Base-by-base conservation (phyloP, 805 yeast species). In the Barnettozyma californica region DNA sequence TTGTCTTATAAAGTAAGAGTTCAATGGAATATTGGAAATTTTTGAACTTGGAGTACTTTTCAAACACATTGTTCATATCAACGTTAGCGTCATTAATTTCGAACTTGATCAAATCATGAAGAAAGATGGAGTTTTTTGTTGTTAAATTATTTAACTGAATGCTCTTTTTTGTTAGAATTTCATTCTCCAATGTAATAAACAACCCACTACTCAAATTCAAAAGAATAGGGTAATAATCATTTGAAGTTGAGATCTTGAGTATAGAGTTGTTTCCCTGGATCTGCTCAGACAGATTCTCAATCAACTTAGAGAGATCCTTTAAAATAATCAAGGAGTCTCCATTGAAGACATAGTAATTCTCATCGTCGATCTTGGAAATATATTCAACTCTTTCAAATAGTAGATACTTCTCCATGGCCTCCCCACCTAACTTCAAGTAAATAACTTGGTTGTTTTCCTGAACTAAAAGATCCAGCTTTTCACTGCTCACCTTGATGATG, bases 21-120 rank as follows among this genome's bases (percentile, higher is more conserved):
- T 77, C 81, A 40, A 77, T 58, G 45, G 78, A 70, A 55, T 75
- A 75, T 38, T 67, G 66, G 53, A 69, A 75, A 11, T 58, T 55
- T 23, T 64, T 54, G 52, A 70, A 75, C 44, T 64, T 66, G 9
- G 53, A 49, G 37, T 62, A 64, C 16, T 66, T 62, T 1, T 50
- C 49, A 11, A 53, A 58, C 1, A 62, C 47, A 3, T 37, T 36
- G 14, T 41, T 33, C 31, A 37, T 19, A n/a, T n/a, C 20, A 18
- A 35, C 44, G 13, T 19, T 45, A 8, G 18, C 13, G 6, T 41
- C 60, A 9, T 57, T 42, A 37, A 76, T 53, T 49, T 75, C 79
- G 52, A 68, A 69, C 48, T 70, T 74, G 34, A 77, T 67, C 54
- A 77, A 65, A 36, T 74, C 69, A 58, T 75, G 74, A 16, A 77